Evolutionary conservation across 192 early-diverging fungal species (phyloP), one percentile per base, ranked within the genome.

Genomic region (Gonapodya sp.): DNA sequence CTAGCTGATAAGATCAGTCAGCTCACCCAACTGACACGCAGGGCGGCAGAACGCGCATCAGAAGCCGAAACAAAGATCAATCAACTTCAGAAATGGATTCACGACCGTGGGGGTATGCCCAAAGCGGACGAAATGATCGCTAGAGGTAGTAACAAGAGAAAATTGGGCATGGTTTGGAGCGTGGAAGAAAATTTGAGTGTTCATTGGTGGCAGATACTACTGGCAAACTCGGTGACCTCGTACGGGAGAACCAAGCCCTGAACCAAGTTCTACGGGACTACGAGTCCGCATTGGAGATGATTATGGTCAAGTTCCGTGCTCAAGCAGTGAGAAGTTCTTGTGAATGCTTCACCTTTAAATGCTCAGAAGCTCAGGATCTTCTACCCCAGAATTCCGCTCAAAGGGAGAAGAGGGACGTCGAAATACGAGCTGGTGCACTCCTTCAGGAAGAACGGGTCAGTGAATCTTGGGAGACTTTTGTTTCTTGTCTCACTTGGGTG

Each of bases 391-490:
- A 33, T 2, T 77, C 77, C 73, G 79, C 79, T 1, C 33, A 74
- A 36, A 34, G 36, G 46, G 35, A 36, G 73, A 81, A 81, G 79
- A 18, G 81, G 73, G 73, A 81, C 33, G 18, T 35, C 35, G 33
- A 79, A 35, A 81, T 77, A 75, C 18, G 79, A 34, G 16, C 79
- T 35, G 35, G 73, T 35, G 33, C 77, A 79, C 35, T 37, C 24
- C 74, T 81, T 46, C n/a, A 79, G 73, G 30, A 81, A 35, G 34
- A 81, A 32, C 36, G 73, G 81, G 8, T 46, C 33, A 79, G 73
- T 77, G 79, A 73, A 35, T 73, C 35, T 81, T 34, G 16, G 74
- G 77, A 78, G 2, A 35, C 36, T 35, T 35, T 46, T 35, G 33
- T 78, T 78, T n/a, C n/a, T n/a, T n/a, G n/a, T n/a, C n/a, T n/a